These are phyloP conservation scores for Scenedesmus sp. DNA, from an alignment of 163 green algal genomes.

Conservation along the genomic window DNA sequence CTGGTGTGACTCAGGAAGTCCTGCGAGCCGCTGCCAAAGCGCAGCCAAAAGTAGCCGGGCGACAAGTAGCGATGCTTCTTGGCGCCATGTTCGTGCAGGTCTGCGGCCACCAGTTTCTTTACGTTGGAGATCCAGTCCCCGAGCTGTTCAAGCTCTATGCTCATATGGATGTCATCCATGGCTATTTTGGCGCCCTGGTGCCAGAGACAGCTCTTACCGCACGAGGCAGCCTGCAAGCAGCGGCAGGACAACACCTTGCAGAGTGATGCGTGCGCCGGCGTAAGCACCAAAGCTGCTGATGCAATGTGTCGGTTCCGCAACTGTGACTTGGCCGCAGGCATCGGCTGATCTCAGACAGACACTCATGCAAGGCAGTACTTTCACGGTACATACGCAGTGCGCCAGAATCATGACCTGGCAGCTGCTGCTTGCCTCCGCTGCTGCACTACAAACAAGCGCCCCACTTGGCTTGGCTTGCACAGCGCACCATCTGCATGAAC, in stretches of 20 bases:
- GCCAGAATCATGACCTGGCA: too few relatives aligned
- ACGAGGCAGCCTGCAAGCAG: neutral
- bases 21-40: slow-evolving; percentile 28
- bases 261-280: too few relatives aligned
- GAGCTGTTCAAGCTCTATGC: slow-evolving; percentile 41
- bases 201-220: slow-evolving; percentile 46
- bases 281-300: too few relatives aligned
- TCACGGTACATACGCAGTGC: too few relatives aligned
- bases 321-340: too few relatives aligned
- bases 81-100: slow-evolving; percentile 23
- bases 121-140: slow-evolving; percentile 42
- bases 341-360: too few relatives aligned
- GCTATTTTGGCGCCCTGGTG: slow-evolving; percentile 18
- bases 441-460: too few relatives aligned
- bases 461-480: too few relatives aligned
- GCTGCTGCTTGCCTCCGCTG: too few relatives aligned
- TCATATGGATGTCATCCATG: slow-evolving; percentile 52
- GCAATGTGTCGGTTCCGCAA: too few relatives aligned
- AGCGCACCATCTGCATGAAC: too few relatives aligned
- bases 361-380: too few relatives aligned
- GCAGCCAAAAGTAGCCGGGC: slow-evolving; percentile 57
- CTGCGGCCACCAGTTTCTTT: slow-evolving; percentile 28
- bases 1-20: slow-evolving; percentile 38
- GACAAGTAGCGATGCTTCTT: neutral
- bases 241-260: neutral